These are phyloP conservation scores for Coffea canephora DNA, from an alignment of 257 asterid species.

Conservation along the genomic window DNA sequence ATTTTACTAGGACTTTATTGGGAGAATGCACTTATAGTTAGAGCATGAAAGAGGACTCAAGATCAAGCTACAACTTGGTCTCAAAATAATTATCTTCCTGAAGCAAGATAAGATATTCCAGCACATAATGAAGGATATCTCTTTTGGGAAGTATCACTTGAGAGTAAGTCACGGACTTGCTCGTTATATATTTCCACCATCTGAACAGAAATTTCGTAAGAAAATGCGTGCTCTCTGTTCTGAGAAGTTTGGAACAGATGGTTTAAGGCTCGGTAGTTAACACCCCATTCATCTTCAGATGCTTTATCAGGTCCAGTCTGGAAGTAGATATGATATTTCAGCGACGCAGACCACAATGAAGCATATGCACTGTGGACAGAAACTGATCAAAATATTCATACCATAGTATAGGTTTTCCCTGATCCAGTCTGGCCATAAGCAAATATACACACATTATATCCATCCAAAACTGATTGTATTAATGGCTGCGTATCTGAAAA, in stretches of 20 bases:
- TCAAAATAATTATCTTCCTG: background rate
- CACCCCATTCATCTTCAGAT: constrained; percentile 88
- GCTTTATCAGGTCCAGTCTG: constrained; percentile 93
- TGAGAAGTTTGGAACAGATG: constrained; percentile 75
- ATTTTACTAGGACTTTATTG: background rate
- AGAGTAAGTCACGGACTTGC: constrained; percentile 92
- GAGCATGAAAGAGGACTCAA: background rate
- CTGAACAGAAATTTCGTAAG: constrained; percentile 80
- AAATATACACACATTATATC: constrained; percentile 86
- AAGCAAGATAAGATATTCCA: background rate
- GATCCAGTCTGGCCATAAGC: constrained; percentile 99
- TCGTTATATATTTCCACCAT: constrained; percentile 97
- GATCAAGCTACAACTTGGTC: background rate
- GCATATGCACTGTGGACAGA: background rate
- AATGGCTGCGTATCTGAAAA: constrained; percentile 79
- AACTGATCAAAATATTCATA: constrained; percentile 18
- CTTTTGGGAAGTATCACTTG: constrained; percentile 59
- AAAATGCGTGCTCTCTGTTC: constrained; percentile 45
- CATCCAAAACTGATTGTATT: constrained; percentile 93
- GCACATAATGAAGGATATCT: constrained; percentile 64
- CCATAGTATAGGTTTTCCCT: constrained; percentile 96
- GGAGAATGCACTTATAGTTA: background rate
- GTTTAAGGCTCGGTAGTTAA: constrained; percentile 84
- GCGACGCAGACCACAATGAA: constrained; percentile 7
- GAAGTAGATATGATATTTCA: constrained; percentile 20